Conservation (phyloP, 1,139 yeast species). For the Suhomyces anneliseae region DNA sequence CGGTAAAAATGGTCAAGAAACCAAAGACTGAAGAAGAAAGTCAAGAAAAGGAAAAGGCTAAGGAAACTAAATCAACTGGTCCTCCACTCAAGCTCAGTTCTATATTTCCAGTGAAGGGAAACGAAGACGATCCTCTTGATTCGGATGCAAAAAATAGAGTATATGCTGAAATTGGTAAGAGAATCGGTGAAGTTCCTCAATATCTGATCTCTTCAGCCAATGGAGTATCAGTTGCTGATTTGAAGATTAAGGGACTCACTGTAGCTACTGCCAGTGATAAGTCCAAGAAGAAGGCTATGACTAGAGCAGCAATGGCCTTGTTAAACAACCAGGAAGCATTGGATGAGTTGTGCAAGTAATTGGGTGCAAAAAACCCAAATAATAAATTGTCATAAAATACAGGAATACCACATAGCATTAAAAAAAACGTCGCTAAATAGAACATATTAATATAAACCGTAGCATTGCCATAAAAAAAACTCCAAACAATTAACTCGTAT, state of each 20-base stretch:
- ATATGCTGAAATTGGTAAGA: slow-evolving; percentile 44
- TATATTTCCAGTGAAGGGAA: slow-evolving; percentile 32
- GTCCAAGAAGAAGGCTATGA: slow-evolving; percentile 47
- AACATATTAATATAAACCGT: too few species aligned
- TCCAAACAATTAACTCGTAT: too few species aligned
- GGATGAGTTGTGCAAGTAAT: slow-evolving; percentile 15
- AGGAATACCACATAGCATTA: too few species aligned
- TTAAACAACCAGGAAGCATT: slow-evolving; percentile 34
- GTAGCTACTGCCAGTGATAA: slow-evolving; percentile 42
- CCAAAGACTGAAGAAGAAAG: slow-evolving; percentile 6
- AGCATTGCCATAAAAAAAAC: too few species aligned
- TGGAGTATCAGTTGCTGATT: slow-evolving; percentile 34
- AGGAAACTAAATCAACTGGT: background rate
- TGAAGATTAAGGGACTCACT: slow-evolving; percentile 35
- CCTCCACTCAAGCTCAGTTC: slow-evolving; percentile 6
- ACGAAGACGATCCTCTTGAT: slow-evolving; percentile 27
- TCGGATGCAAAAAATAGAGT: slow-evolving; percentile 42
- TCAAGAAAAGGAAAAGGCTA: slow-evolving; percentile 3
- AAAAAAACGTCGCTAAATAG: too few species aligned
- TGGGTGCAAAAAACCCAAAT: too few species aligned
- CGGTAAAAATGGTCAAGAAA: slow-evolving; percentile 19
- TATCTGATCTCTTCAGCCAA: slow-evolving; percentile 35
- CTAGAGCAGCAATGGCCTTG: slow-evolving; percentile 49
- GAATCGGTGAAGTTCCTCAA: slow-evolving; percentile 41
- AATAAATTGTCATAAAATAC: too few species aligned